Evolutionary conservation across 352 stramenopile species (phyloP).

Genomic region (Globisporangium ultimum): DNA sequence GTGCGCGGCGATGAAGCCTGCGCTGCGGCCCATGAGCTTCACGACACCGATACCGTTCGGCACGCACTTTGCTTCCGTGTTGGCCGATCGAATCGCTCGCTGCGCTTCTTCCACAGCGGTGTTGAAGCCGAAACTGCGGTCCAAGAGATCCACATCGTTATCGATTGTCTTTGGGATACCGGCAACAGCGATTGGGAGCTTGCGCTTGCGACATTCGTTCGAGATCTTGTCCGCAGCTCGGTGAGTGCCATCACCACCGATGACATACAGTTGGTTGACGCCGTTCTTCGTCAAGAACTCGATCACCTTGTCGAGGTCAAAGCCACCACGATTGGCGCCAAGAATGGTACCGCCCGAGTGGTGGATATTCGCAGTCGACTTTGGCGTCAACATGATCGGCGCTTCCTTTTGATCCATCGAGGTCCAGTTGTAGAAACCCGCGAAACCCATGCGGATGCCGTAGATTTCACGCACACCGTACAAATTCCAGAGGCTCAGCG

Average conservation of each 20-base stretch:
- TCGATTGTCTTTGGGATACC: slow-evolving; percentile 99
- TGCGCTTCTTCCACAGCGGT: slow-evolving; percentile 96
- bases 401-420: slow-evolving; percentile 76
- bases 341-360: slow-evolving; percentile 94
- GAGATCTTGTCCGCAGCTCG: slow-evolving; percentile 92
- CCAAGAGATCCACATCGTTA: slow-evolving; percentile 98
- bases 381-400: slow-evolving; percentile 71
- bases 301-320: slow-evolving; percentile 90
- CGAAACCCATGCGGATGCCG: slow-evolving; percentile 81
- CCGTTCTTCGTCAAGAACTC: too few relatives aligned
- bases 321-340: slow-evolving; percentile 92
- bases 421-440: slow-evolving; percentile 79
- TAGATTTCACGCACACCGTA: slow-evolving; percentile 85
- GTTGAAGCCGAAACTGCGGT: slow-evolving; percentile 98
- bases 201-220: slow-evolving; percentile 64
- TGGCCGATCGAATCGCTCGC: slow-evolving; percentile 88
- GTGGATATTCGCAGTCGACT: slow-evolving; percentile 70
- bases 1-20: slow-evolving; percentile 97
- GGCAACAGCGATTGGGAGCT: slow-evolving; percentile 92
- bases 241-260: slow-evolving; percentile 95
- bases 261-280: too few relatives aligned
- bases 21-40: slow-evolving; percentile 98
- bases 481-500: slow-evolving; percentile 88
- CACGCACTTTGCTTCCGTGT: slow-evolving; percentile 94
- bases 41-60: slow-evolving; percentile 98